phyloP scores from a whole-genome alignment of 371 early-diverging fungal species.

The Mortierella sp. region DNA sequence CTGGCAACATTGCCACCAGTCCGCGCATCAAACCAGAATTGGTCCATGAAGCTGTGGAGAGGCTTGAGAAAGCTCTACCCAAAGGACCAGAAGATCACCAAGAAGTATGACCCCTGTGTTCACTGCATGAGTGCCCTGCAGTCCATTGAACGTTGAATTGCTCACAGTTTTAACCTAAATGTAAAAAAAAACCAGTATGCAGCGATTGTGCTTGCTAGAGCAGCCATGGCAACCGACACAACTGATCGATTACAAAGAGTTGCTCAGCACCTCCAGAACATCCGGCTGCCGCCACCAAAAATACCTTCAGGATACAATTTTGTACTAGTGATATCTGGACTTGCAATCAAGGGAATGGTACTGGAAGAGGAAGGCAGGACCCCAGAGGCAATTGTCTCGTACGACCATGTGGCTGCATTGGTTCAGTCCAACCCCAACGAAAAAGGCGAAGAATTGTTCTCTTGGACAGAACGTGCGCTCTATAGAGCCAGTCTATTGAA shows the following conservation, averaged over 20 bases:
- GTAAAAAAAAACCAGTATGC: constrained; percentile 29
- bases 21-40: constrained; percentile 33
- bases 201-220: constrained; percentile 41
- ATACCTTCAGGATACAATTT: constrained; percentile 62
- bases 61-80: constrained; percentile 30
- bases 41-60: constrained; percentile 42
- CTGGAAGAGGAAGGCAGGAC: constrained; percentile 63
- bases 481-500: constrained; percentile 71
- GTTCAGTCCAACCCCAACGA: constrained; percentile 54
- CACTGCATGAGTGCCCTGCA: too few relatives aligned
- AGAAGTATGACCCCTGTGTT: constrained; percentile 21
- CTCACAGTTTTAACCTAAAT: neutral
- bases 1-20: constrained; percentile 27
- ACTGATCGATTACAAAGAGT: constrained; percentile 45
- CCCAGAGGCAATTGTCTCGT: constrained; percentile 59
- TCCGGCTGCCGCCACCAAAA: constrained; percentile 47
- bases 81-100: constrained; percentile 51
- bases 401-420: constrained; percentile 59
- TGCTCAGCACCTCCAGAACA: constrained; percentile 42
- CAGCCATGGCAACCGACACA: constrained; percentile 43
- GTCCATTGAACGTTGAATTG: neutral
- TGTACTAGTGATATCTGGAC: constrained; percentile 61
- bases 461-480: constrained; percentile 79
- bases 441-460: constrained; percentile 60
- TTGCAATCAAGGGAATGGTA: constrained; percentile 66